These are phyloP conservation scores for Penicillium sp. DNA, from an alignment of 2,329 filamentous ascomycete genomes.

Conservation along the genomic window DNA sequence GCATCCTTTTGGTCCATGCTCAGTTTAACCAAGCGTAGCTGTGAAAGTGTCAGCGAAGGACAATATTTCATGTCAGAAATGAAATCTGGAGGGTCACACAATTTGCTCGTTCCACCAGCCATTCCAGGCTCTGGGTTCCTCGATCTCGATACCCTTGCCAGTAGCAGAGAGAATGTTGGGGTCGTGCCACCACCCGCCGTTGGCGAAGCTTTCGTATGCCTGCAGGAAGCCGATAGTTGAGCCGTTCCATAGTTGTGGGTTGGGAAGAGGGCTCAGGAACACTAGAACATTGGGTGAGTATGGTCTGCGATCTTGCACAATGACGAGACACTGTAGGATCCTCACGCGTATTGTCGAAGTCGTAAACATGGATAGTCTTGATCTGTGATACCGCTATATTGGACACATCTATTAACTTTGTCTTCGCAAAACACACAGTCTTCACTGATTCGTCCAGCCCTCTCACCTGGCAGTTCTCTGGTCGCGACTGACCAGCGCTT, in stretches of 20 bases:
- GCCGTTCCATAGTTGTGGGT: slow-evolving; percentile 83
- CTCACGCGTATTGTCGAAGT: slow-evolving; percentile 93
- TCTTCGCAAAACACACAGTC: not conserved
- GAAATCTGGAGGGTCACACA: slow-evolving; percentile 53
- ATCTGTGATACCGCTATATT: slow-evolving; percentile 67
- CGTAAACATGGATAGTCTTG: slow-evolving; percentile 86
- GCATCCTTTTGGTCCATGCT: slow-evolving; percentile 85
- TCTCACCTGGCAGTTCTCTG: slow-evolving; percentile 71
- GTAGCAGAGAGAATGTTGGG: slow-evolving; percentile 82
- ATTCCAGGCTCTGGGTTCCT: slow-evolving; percentile 83
- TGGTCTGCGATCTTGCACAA: not conserved
- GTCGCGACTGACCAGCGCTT: slow-evolving; percentile 83
- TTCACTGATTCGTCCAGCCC: not conserved
- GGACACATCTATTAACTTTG: not conserved
- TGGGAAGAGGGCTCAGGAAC: slow-evolving; percentile 89
- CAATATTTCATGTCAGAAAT: not conserved
- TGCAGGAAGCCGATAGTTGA: slow-evolving; percentile 78
- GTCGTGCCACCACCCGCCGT: slow-evolving; percentile 98
- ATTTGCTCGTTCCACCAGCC: slow-evolving; percentile 98
- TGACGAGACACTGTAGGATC: not conserved
- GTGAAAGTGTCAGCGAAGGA: slow-evolving; percentile 33
- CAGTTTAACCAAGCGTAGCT: slow-evolving; percentile 74
- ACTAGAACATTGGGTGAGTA: slow-evolving; percentile 57
- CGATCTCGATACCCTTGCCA: slow-evolving; percentile 78
- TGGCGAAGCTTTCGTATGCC: slow-evolving; percentile 75